Evolutionary conservation across 768 basidiomycete species (phyloP).

Genomic region (Exidia glandulosa): DNA sequence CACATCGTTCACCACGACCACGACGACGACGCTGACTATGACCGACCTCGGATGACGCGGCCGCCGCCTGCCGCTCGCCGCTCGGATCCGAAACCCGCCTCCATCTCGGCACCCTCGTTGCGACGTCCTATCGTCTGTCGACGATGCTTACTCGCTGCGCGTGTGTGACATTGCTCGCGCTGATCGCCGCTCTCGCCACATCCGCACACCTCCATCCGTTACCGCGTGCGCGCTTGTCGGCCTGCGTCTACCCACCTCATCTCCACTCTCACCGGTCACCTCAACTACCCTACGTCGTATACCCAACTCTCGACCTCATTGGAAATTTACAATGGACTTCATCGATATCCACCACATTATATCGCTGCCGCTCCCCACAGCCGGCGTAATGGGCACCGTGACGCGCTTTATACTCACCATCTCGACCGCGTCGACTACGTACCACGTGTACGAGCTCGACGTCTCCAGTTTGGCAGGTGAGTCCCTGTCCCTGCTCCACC

Average conservation of each 20-base stretch:
- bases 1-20: no score
- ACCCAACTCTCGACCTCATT: not conserved
- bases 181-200: no score
- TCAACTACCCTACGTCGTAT: not conserved
- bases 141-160: no score
- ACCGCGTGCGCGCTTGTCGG: not conserved
- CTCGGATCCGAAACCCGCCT: no score
- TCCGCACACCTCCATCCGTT: not conserved
- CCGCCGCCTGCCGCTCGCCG: no score
- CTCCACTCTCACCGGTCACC: not conserved
- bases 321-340: not conserved
- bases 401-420: conserved; percentile 79
- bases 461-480: conserved; percentile 30
- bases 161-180: no score
- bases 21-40: no score
- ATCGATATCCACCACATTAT: not conserved
- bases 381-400: conserved; percentile 79
- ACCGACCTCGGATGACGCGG: no score
- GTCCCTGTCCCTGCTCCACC: conserved; percentile 40
- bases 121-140: no score
- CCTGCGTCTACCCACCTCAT: not conserved
- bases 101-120: no score
- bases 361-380: conserved; percentile 29
- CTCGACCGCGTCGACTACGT: conserved; percentile 65
- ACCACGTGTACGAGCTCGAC: conserved; percentile 87